Base-by-base conservation (phyloP, 108 stramenopile species). In the Stephanodiscus triporus region DNA sequence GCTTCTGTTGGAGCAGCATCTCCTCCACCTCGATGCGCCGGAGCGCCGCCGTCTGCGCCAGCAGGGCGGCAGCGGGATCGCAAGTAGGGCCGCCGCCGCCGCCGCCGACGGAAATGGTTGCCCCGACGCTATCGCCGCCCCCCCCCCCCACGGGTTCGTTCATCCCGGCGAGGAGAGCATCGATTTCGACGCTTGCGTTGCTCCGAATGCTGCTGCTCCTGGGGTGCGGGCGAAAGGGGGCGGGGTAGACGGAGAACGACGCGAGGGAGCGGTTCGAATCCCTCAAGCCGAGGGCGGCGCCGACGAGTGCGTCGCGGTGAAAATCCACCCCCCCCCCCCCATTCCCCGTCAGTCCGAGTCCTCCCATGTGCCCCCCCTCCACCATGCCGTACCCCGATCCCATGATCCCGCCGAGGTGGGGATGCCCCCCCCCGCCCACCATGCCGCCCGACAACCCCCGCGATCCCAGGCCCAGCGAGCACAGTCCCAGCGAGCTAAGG, bases 401-500 rank as follows among this genome's bases (percentile, higher is more conserved):
- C 5, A 54, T 54, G 9, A 54, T 27, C 23, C 53, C 53, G 26
- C 11, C 11, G 24, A 54, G 53, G 53, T 26, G 23, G 24, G 53
- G 24, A 53, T 24, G 51, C 8, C 51, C 53, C 20, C 9, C 11
- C 2, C 26, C 53, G 1, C 9, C 26, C 53, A 9, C 53, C 53
- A 24, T 27, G 0, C 9, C 53, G 4, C 53, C 51, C 51, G 24
- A 20, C 23, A 24, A 1, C 7, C 51, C 53, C 53, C 26, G 23
- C 7, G 26, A 54, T 13, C 11, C 26, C 23, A 20, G 10, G 42
- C 45, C 63, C 45, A 64, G 22, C 0, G 43, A 40, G 22, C 63
- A 23, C 2, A 45, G 45, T 26, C 38, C 63, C 0, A 54, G 53
- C 7, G 64, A 65, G 22, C 66, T 51, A 20, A 71, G 60, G 32